Evolutionary conservation across 257 asterid species (phyloP), one percentile per base, ranked within the genome.

Genomic region (Apocynum venetum): DNA sequence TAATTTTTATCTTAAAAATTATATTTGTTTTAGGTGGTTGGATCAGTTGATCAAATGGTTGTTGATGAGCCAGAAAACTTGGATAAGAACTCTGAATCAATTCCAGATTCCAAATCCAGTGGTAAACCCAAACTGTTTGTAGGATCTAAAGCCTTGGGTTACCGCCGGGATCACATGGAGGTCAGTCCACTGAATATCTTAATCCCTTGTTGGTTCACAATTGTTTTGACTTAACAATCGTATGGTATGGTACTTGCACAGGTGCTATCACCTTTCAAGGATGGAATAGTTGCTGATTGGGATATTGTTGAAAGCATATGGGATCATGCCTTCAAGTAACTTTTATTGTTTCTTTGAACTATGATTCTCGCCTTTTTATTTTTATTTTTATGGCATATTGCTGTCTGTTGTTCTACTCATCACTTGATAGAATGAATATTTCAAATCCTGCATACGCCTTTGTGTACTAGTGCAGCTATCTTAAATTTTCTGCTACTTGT

Each of bases 141-240:
- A 36, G 99, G 99, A 72, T 87, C 96, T 66, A 98, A 96, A 84
- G 91, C 91, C 82, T 76, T 96, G 88, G 97, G 99, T 65, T 96
- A 80, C 77, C 98, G 97, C 73, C 86, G 99, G 86, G 99, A 96
- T 85, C 86, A 87, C 78, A 93, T 96, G 98, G 98, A 96, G 96
- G 99, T 90, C 31, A 78, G 85, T 78, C 46, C 64, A 53, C 61
- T 60, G 72, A 66, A 46, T 73, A 51, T 47, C 25, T 71, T 84
- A 8, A 4, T 73, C 3, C 3, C 14, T 38, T 53, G 5, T 77
- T 61, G 43, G 38, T 75, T 60, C 74, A 83, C 73, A 69, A 74
- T 78, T 68, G 46, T 77, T 84, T 25, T 71, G 35, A 43, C 47
- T 25, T 73, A 57, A 80, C 84, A 31, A 77, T 75, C 72, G 41